A percentile compares a stretch with the other conserved stretches of the same genome.
phyloP scores from a whole-genome alignment of 2,329 filamentous ascomycete species.

The Aureobasidium sp. region DNA sequence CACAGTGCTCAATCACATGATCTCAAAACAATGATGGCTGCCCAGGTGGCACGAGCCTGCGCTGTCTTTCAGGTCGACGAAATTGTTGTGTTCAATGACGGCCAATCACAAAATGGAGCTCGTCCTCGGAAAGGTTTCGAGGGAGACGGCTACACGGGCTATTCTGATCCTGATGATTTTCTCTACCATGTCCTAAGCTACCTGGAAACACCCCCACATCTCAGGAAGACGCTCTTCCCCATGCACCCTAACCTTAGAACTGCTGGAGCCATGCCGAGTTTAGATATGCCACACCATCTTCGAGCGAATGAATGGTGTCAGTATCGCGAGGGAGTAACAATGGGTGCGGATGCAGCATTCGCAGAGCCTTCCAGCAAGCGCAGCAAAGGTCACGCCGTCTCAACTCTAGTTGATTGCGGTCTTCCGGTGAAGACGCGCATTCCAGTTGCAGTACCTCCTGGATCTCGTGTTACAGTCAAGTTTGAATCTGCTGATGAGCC shows the following conservation, averaged over 20 bases:
- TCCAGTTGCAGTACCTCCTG: conserved; percentile 55
- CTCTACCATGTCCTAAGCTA: conserved; percentile 72
- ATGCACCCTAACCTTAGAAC: conserved; percentile 70
- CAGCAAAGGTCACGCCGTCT: not conserved
- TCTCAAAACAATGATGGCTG: conserved; percentile 65
- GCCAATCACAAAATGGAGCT: conserved; percentile 31
- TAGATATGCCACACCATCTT: conserved; percentile 82
- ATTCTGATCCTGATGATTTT: conserved; percentile 71
- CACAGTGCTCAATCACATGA: conserved; percentile 63
- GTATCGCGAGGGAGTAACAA: conserved; percentile 70
- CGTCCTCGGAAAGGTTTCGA: conserved; percentile 28
- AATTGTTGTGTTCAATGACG: conserved; percentile 74
- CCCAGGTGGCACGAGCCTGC: conserved; percentile 71
- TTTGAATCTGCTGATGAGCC: conserved; percentile 45
- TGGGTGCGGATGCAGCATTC: conserved; percentile 25
- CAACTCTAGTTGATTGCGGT: conserved; percentile 45
- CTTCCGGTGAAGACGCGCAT: conserved; percentile 46
- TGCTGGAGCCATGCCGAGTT: conserved; percentile 64
- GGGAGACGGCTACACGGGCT: conserved; percentile 53
- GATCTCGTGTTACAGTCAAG: conserved; percentile 67
- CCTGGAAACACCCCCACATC: conserved; percentile 76
- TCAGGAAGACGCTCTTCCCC: conserved; percentile 68
- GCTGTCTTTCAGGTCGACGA: conserved; percentile 82
- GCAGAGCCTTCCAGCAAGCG: conserved; percentile 29
- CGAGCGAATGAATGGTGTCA: conserved; percentile 68